phyloP scores from a whole-genome alignment of 208 protist genomes.

The Histomonas meleagridis region DNA sequence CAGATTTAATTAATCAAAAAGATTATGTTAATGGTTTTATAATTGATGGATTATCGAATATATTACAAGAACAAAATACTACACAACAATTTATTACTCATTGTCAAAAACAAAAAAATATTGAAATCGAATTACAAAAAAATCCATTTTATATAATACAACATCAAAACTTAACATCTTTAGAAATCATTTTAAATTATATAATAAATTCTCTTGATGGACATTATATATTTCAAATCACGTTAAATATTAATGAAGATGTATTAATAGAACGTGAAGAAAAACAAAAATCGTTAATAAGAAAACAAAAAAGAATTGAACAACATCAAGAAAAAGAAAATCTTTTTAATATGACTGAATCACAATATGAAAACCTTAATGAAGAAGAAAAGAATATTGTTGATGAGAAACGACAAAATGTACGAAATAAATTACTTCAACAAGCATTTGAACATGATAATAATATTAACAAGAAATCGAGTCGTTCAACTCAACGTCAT shows the following conservation, averaged over 20 bases:
- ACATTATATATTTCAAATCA: neutral
- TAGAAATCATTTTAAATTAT: neutral
- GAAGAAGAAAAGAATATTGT: neutral
- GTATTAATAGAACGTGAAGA: neutral
- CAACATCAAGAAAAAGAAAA: neutral
- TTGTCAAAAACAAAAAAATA: neutral
- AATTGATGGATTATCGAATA: conserved; percentile 19
- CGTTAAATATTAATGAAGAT: neutral
- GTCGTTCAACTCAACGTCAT: neutral
- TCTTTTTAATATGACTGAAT: neutral
- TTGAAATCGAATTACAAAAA: neutral
- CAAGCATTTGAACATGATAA: neutral
- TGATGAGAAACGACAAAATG: neutral
- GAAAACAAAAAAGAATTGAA: neutral
- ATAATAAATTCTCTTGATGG: neutral
- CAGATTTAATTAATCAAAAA: neutral
- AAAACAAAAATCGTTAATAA: neutral
- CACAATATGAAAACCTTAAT: neutral
- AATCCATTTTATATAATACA: neutral
- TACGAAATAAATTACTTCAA: neutral
- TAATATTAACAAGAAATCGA: neutral
- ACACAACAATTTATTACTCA: neutral
- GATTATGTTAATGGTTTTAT: neutral
- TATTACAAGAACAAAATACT: neutral
- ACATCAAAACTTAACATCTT: neutral